phyloP scores from a whole-genome alignment of 257 asterid genomes.

The Primulina eburnea region DNA sequence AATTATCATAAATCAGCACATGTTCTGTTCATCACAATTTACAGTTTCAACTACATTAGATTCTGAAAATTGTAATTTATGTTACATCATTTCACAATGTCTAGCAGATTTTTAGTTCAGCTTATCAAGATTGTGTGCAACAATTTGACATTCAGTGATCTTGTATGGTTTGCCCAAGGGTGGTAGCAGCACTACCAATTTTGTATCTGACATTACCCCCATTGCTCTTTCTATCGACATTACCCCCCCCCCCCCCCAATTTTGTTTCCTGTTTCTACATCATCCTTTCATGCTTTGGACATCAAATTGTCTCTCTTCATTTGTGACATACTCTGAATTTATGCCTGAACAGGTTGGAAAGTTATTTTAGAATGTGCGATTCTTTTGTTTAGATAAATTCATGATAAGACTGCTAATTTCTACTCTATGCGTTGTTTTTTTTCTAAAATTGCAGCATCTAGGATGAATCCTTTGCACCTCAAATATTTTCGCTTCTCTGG shows the following conservation, averaged over 20 bases:
- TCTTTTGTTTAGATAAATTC: constrained; percentile 13
- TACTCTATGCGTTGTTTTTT: constrained; percentile 21
- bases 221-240: neutral
- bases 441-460: constrained; percentile 62
- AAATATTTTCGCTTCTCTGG: constrained; percentile 83
- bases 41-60: neutral
- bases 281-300: neutral
- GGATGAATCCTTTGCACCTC: constrained; percentile 88
- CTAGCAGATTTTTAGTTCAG: neutral
- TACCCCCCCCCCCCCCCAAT: neutral
- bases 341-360: neutral
- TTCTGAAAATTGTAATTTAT: neutral
- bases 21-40: neutral
- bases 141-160: neutral
- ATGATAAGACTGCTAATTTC: constrained; percentile 22
- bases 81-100: neutral
- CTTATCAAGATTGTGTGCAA: neutral
- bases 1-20: neutral
- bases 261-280: neutral
- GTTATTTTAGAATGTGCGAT: neutral
- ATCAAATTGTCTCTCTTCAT: constrained; percentile 5
- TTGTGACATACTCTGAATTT: neutral
- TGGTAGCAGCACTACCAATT: neutral
- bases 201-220: too few species aligned
- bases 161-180: neutral